Evolutionary conservation across 352 stramenopile species (phyloP).

Genomic region (Phytophthora crassamura): DNA sequence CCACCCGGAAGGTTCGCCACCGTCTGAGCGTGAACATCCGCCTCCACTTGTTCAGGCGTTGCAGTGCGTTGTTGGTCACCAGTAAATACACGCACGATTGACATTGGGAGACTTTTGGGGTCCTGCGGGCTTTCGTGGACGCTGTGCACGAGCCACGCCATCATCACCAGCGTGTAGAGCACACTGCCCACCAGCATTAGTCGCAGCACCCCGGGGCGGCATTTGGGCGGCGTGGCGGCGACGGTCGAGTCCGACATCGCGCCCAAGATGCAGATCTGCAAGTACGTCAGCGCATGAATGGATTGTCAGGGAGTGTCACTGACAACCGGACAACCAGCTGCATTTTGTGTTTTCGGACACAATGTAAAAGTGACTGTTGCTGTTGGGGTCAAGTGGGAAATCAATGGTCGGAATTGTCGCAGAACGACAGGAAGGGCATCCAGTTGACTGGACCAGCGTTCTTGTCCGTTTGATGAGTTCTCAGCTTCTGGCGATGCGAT

Average conservation of each 20-base stretch:
- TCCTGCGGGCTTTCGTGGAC: slow-evolving; percentile 24
- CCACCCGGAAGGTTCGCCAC: slow-evolving; percentile 24
- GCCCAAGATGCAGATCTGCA: slow-evolving; percentile 10
- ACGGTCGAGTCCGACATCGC: slow-evolving; percentile 22
- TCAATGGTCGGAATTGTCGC: too few relatives aligned
- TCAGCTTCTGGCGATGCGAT: too few relatives aligned
- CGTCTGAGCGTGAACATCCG: slow-evolving; percentile 16
- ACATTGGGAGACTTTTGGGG: slow-evolving; percentile 18
- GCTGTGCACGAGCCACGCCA: slow-evolving; percentile 16
- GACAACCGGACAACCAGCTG: neutral
- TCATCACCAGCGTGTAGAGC: slow-evolving; percentile 14
- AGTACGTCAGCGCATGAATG: slow-evolving; percentile 16
- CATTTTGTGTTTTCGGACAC: too few relatives aligned
- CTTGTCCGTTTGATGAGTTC: too few relatives aligned
- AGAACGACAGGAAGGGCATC: too few relatives aligned
- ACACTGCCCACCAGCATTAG: slow-evolving; percentile 29
- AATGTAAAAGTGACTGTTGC: too few relatives aligned
- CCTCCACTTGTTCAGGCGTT: slow-evolving; percentile 22
- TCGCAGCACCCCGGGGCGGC: slow-evolving; percentile 23
- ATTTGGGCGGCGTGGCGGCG: slow-evolving; percentile 18
- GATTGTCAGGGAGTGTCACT: neutral
- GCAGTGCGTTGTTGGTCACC: slow-evolving; percentile 9
- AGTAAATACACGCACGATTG: slow-evolving; percentile 23
- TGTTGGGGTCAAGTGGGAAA: too few relatives aligned
- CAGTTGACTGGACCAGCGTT: too few relatives aligned